Evolutionary conservation across 345 rosid genomes (phyloP), one percentile per base, ranked within the genome.

Genomic region (Gynandropsis gynandra): DNA sequence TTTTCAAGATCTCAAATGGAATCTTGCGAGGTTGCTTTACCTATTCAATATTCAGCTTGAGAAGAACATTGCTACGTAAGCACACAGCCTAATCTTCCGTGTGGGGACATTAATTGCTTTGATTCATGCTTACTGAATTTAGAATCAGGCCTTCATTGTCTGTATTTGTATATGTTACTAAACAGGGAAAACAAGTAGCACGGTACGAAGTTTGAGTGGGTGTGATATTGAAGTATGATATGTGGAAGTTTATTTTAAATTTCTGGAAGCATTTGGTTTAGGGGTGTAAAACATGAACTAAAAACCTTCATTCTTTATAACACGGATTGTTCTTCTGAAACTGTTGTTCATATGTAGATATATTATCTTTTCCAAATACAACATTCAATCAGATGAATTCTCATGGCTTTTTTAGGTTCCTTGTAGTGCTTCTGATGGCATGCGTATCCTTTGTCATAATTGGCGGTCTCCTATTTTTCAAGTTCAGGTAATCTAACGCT

Each of bases 61-160:
- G 80, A 79, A 81, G 74, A 90, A 90, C 72, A 74, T 90, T 56
- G 87, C 87, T 64, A 80, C 82, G 98, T 90, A 78, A 75, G 98
- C 74, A 19, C 42, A 52, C 2, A 59, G 47, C 47, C 27, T 58
- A 7, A n/a, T 50, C 38, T 18, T 44, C 14, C 12, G 20, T 18
- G 16, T 16, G 42, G 21, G 6, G 8, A 31, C 50, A 14, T 3
- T 44, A 46, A 10, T 37, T 34, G 27, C 17, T 31, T 24, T 36
- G 12, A 15, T 47, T 55, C 9, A 24, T 49, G 10, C 33, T 32
- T 44, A 45, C 43, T 12, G 52, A 24, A 36, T 40, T 8, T 7
- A 11, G 9, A 33, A 33, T 33, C 36, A 38, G 38, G 13, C 20
- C n/a, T 50, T 21, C 34, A 10, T 43, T 19, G 34, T 57, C 20